Evolutionary conservation across 768 basidiomycete genomes (phyloP).

Genomic region (Strobilomyces confusus): DNA sequence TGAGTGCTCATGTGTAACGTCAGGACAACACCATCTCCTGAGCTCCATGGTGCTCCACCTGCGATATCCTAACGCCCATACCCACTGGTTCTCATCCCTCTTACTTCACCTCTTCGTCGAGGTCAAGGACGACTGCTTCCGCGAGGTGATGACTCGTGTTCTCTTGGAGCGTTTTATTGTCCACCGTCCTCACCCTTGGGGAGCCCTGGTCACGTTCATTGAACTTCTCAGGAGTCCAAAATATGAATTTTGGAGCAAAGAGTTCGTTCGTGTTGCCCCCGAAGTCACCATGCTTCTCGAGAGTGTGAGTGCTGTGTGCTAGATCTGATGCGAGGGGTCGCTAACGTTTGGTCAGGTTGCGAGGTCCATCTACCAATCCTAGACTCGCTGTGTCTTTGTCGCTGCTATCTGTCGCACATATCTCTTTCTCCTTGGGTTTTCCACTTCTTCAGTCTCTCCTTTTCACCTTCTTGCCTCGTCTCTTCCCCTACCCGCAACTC

Average conservation of each 20-base stretch:
- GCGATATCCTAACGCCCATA: slow-evolving; percentile 97
- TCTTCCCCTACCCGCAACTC: slow-evolving; percentile 43
- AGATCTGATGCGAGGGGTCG: neutral
- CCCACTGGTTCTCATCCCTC: slow-evolving; percentile 94
- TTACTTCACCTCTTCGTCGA: slow-evolving; percentile 85
- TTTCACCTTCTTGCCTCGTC: slow-evolving; percentile 18
- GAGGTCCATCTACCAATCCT: slow-evolving; percentile 72
- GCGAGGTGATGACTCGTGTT: slow-evolving; percentile 83
- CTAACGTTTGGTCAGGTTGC: slow-evolving; percentile 51
- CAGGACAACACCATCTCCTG: slow-evolving; percentile 93
- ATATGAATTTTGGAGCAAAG: slow-evolving; percentile 89
- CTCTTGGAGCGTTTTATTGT: slow-evolving; percentile 92
- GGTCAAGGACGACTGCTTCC: slow-evolving; percentile 70
- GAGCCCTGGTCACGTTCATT: slow-evolving; percentile 89
- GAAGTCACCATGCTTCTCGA: slow-evolving; percentile 84
- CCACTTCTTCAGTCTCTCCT: slow-evolving; percentile 19
- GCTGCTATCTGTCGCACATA: slow-evolving; percentile 80
- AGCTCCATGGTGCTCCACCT: slow-evolving; percentile 92
- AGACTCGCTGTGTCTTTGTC: slow-evolving; percentile 58
- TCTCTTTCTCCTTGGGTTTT: slow-evolving; percentile 63
- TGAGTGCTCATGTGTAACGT: neutral
- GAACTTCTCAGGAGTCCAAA: slow-evolving; percentile 87
- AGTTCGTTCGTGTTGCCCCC: slow-evolving; percentile 79
- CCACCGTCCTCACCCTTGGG: slow-evolving; percentile 96
- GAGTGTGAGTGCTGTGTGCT: slow-evolving; percentile 51